Conservation (phyloP, 371 early-diverging fungal genomes). For the Mortierella sp. region DNA sequence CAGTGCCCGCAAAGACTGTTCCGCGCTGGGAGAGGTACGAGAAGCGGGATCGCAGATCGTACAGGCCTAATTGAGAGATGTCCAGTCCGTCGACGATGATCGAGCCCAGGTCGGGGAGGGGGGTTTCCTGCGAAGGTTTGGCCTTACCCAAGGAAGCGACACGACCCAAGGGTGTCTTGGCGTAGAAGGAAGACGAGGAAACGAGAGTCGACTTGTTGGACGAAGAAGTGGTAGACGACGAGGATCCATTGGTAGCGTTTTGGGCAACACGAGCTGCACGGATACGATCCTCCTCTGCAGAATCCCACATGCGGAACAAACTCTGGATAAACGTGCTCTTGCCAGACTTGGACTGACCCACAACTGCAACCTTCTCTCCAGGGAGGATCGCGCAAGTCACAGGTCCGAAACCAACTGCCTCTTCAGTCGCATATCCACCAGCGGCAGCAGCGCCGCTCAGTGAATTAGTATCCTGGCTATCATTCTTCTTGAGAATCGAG, state of each 20-base stretch:
- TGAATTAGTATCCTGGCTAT: neutral
- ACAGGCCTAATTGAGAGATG: conserved; percentile 38
- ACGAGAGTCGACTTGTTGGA: neutral
- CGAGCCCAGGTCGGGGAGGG: conserved; percentile 24
- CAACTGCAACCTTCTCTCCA: conserved; percentile 53
- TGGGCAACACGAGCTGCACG: conserved; percentile 26
- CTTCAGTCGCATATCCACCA: neutral
- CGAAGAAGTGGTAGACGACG: neutral
- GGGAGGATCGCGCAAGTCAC: conserved; percentile 42
- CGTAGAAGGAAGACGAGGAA: conserved; percentile 3
- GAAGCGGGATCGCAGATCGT: conserved; percentile 37
- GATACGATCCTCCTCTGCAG: conserved; percentile 39
- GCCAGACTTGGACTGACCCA: conserved; percentile 52
- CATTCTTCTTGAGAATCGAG: conserved; percentile 3
- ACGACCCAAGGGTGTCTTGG: conserved; percentile 20
- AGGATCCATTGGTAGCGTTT: neutral
- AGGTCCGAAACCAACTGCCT: conserved; percentile 37
- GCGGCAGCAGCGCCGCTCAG: neutral
- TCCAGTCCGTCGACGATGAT: conserved; percentile 50
- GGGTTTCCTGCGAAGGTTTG: neutral
- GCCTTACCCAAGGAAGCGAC: conserved; percentile 16
- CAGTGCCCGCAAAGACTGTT: conserved; percentile 54
- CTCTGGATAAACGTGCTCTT: conserved; percentile 53
- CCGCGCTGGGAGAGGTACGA: conserved; percentile 45
- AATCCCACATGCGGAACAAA: conserved; percentile 53